Evolutionary conservation across 2,329 filamentous ascomycete species (phyloP).

Genomic region (Trichoderma simmonsii): DNA sequence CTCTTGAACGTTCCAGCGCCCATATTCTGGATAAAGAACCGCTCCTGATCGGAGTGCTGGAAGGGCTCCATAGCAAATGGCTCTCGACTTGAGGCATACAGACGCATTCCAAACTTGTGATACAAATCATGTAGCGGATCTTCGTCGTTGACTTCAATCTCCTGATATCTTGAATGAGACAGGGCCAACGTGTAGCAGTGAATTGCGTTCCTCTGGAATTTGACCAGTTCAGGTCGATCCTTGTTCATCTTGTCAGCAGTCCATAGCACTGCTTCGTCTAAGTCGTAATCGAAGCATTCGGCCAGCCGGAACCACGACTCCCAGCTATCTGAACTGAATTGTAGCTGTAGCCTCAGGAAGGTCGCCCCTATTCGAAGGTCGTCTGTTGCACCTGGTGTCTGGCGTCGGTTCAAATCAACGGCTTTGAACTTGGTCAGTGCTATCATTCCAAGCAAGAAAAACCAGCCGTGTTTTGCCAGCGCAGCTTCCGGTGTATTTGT

Average conservation of each 20-base stretch:
- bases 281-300: constrained; percentile 81
- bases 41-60: constrained; percentile 52
- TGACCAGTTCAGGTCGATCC: constrained; percentile 69
- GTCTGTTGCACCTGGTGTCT: constrained; percentile 75
- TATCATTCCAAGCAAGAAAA: constrained; percentile 85
- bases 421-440: constrained; percentile 79
- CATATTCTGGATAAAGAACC: constrained; percentile 53
- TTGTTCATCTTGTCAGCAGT: constrained; percentile 89
- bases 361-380: constrained; percentile 79
- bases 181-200: constrained; percentile 70
- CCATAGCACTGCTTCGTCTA: constrained; percentile 86
- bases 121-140: constrained; percentile 58
- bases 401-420: constrained; percentile 67
- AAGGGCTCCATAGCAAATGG: constrained; percentile 63
- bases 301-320: constrained; percentile 87
- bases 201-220: constrained; percentile 74
- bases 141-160: constrained; percentile 44
- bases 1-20: constrained; percentile 51
- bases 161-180: constrained; percentile 50
- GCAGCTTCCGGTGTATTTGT: constrained; percentile 67
- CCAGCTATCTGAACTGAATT: constrained; percentile 79
- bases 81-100: constrained; percentile 60
- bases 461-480: constrained; percentile 83
- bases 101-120: constrained; percentile 58
- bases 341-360: constrained; percentile 77